These are phyloP conservation scores for Trichosanthes truncata DNA, from an alignment of 306 rosid genomes.

Conservation along the genomic window DNA sequence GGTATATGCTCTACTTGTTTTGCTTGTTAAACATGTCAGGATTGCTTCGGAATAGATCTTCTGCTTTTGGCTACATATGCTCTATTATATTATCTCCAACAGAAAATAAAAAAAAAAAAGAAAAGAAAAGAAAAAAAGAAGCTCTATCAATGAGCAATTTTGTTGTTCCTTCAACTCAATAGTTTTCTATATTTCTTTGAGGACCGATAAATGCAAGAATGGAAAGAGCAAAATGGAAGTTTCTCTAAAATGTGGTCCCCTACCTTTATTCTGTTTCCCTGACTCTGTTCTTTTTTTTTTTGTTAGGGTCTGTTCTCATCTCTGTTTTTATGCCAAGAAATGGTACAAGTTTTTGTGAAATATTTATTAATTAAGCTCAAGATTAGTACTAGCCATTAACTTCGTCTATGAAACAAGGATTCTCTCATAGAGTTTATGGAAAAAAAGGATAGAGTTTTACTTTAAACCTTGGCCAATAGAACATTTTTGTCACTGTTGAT, in stretches of 20 bases:
- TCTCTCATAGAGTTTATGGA: background rate
- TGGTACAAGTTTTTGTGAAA: background rate
- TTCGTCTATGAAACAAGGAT: background rate
- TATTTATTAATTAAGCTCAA: background rate
- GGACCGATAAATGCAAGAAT: background rate
- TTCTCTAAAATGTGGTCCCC: background rate
- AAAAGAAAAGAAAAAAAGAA: background rate
- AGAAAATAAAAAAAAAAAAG: background rate
- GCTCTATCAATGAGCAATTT: background rate
- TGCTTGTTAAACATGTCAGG: background rate
- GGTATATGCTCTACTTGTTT: background rate
- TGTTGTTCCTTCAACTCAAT: background rate
- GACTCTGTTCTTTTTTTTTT: background rate
- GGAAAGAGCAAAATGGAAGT: background rate
- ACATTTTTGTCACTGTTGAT: slow-evolving; percentile 6
- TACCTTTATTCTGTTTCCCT: background rate
- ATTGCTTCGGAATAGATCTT: background rate
- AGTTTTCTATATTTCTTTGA: background rate
- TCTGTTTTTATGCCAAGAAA: background rate
- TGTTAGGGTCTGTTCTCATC: background rate
- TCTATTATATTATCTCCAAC: background rate
- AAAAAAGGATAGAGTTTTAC: background rate
- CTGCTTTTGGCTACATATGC: background rate
- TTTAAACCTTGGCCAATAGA: background rate
- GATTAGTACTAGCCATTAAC: background rate